Base-by-base conservation (phyloP, 164 flowering plant species). In the Taxillus chinensis region DNA sequence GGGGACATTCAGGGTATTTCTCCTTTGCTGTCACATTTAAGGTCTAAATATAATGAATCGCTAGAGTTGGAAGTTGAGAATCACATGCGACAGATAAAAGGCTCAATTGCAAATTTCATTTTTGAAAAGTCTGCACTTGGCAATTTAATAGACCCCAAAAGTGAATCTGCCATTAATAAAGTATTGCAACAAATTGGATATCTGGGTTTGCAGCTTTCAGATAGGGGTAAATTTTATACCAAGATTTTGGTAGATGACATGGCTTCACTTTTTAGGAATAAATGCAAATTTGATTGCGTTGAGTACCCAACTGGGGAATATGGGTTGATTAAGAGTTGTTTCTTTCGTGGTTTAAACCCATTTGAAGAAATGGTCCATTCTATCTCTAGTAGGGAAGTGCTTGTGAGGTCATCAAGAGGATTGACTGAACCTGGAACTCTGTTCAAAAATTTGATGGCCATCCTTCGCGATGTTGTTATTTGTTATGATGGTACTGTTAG, bases 401-500 rank as follows among this genome's bases (percentile, higher is more conserved):
- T 86, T 51, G 86, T 90, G 6, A 87, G 93, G 2, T 92, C 98
- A n/a, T 82, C 93, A 13, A 77, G 89, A 70, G 98, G 97, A 38
- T 73, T 92, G 57, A 72, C 97, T 63, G 98, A 90, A 71, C 97
- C 98, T 27, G 97, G 97, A 13, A 86, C 87, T 4, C 65, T 90
- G 13, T 92, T 92, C 62, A 90, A 92, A 62, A 88, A 90, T 60
- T 67, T 90, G 48, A 92, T 92, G 98, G 93, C 96, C 53, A 80
- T 90, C 59, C 95, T 92, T 39, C 82, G 97, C 6, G 97, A 92
- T 77, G 87, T 88, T 54, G 84, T 84, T 11, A 74, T 92, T 27
- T 86, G 96, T 59, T 82, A 92, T 68, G 97, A 90, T 76, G 95
- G 98, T 27, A 90, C 96, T 4, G 96, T 90, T 8, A 80, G 98